phyloP scores from a whole-genome alignment of 108 stramenopile genomes.

The Aureococcus anophagefferens region DNA sequence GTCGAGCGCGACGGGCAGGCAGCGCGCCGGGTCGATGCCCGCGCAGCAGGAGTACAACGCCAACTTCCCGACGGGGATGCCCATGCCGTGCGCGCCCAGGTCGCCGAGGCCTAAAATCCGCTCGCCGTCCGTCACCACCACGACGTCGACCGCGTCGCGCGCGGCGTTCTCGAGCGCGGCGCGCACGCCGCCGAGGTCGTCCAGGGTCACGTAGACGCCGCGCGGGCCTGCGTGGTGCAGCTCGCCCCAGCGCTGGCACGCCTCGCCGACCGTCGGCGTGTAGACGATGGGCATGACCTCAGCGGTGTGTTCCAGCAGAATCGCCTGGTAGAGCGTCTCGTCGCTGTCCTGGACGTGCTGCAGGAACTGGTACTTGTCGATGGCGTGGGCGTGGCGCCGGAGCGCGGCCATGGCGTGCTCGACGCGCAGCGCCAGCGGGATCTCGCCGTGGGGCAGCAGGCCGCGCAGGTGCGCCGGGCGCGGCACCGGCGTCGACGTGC shows the following conservation, averaged over 20 bases:
- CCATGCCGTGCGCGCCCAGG: constrained; percentile 92
- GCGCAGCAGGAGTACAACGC: constrained; percentile 88
- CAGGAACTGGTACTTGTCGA: constrained; percentile 78
- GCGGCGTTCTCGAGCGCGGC: constrained; percentile 94
- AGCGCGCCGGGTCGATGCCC: constrained; percentile 88
- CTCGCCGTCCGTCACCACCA: constrained; percentile 91
- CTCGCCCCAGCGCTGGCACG: constrained; percentile 72
- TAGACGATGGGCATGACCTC: constrained; percentile 94
- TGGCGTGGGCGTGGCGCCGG: constrained; percentile 47
- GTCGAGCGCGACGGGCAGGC: constrained; percentile 86
- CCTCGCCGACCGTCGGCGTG: constrained; percentile 96
- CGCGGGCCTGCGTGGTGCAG: constrained; percentile 69
- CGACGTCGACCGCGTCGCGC: constrained; percentile 78
- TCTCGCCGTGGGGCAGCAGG: constrained; percentile 56
- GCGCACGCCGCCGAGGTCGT: constrained; percentile 81
- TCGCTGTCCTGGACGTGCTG: constrained; percentile 86
- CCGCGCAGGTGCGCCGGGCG: constrained; percentile 79
- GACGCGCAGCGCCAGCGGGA: constrained; percentile 56
- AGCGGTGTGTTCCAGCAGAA: constrained; percentile 82
- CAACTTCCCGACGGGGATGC: constrained; percentile 87
- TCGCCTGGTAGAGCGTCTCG: constrained; percentile 89
- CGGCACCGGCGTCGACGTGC: constrained; percentile 71
- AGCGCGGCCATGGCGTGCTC: constrained; percentile 54
- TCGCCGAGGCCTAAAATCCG: constrained; percentile 93
- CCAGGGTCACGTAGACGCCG: constrained; percentile 86